Conservation (phyloP, 352 stramenopile genomes). For the Phytophthora sp. region DNA sequence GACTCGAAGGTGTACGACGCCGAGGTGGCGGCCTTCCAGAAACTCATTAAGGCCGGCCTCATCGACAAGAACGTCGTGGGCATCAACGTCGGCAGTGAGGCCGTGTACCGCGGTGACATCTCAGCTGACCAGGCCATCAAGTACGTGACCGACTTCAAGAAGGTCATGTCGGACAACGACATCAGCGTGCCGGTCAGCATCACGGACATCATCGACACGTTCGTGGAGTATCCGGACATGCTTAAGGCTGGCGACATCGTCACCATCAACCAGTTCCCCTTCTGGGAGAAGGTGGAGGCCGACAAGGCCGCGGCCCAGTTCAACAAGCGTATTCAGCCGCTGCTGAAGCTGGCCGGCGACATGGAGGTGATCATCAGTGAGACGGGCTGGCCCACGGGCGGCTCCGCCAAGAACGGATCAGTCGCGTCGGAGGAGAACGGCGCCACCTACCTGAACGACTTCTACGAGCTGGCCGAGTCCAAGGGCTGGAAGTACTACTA, state of each 20-base stretch:
- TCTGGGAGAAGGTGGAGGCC: constrained; percentile 76
- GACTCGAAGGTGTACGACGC: constrained; percentile 65
- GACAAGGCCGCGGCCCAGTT: constrained; percentile 71
- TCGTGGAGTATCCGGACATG: constrained; percentile 80
- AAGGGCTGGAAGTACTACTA: constrained; percentile 90
- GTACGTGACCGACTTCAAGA: constrained; percentile 81
- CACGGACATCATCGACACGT: constrained; percentile 84
- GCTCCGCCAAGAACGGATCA: constrained; percentile 67
- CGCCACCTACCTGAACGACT: constrained; percentile 79
- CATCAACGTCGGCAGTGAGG: constrained; percentile 86
- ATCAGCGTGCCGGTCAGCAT: constrained; percentile 71
- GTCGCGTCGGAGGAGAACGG: constrained; percentile 58
- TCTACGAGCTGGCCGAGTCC: constrained; percentile 64
- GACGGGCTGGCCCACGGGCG: constrained; percentile 79
- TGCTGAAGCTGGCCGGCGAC: constrained; percentile 63
- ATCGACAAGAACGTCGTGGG: constrained; percentile 85
- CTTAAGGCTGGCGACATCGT: constrained; percentile 79
- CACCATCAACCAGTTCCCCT: constrained; percentile 87
- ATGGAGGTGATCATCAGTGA: constrained; percentile 87
- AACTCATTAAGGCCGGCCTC: constrained; percentile 58
- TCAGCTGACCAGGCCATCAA: constrained; percentile 68
- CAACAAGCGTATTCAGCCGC: constrained; percentile 70
- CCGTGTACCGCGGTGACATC: constrained; percentile 82
- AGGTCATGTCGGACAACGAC: constrained; percentile 62
- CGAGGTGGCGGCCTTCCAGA: constrained; percentile 70